These are phyloP conservation scores for Obelidium mucronatum DNA, from an alignment of 192 early-diverging fungal species.

Conservation along the genomic window DNA sequence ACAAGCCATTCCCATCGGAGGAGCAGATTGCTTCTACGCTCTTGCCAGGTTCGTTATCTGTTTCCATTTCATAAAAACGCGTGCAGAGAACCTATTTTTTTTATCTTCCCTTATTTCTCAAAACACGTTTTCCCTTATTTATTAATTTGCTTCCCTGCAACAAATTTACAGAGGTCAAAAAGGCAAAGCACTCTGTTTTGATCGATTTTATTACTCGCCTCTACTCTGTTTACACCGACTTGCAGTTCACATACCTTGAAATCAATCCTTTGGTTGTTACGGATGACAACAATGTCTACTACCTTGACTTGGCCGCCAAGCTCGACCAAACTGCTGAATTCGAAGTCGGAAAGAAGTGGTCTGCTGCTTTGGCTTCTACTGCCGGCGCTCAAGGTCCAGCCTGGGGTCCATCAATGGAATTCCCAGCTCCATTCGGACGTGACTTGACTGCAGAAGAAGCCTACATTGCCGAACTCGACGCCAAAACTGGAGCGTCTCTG, in stretches of 20 bases:
- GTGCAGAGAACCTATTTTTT: too few species aligned
- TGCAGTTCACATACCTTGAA: conserved; percentile 99
- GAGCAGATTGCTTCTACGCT: conserved; percentile 71
- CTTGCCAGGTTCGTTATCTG: conserved; percentile 55
- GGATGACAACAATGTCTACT: conserved; percentile 80
- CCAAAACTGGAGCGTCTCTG: conserved; percentile 98
- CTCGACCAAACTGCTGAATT: conserved; percentile 98
- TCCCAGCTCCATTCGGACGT: conserved; percentile 98
- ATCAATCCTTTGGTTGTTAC: conserved; percentile 99
- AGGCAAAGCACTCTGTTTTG: conserved; percentile 73
- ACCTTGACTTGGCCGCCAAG: conserved; percentile 97
- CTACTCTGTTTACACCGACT: conserved; percentile 94
- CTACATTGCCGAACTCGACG: conserved; percentile 96
- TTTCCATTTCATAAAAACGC: conserved; percentile 12
- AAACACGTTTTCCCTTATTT: too few species aligned
- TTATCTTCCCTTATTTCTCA: too few species aligned
- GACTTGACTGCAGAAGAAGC: conserved; percentile 96
- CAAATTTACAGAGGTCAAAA: conserved; percentile 27
- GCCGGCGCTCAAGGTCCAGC: conserved; percentile 56
- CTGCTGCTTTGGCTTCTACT: conserved; percentile 64
- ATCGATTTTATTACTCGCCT: conserved; percentile 92
- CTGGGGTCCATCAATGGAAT: conserved; percentile 89
- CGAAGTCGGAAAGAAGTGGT: conserved; percentile 96
- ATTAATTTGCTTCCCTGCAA: not conserved
- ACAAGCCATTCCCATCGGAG: conserved; percentile 74